A percentile compares a stretch with the other conserved stretches of the same genome.
Conservation (phyloP, 1,139 yeast species). For the Hemisphaericaspora lyxosophila region DNA sequence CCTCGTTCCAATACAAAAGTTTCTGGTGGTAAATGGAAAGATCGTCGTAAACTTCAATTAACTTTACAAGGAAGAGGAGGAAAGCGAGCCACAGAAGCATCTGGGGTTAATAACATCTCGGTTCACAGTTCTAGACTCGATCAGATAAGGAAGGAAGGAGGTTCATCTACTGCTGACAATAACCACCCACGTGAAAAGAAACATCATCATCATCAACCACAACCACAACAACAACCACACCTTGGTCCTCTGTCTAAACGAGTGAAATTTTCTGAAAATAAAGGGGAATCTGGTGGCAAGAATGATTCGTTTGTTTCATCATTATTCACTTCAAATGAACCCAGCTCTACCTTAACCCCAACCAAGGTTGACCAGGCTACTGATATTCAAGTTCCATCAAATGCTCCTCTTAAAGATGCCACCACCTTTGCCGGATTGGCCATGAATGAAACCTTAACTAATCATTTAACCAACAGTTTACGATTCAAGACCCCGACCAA, state of each 20-base stretch:
- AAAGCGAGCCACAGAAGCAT: slow-evolving; percentile 24
- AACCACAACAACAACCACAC: slow-evolving; percentile 1
- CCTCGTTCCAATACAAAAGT: slow-evolving; percentile 37
- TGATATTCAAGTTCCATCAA: slow-evolving; percentile 55
- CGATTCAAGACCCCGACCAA: slow-evolving; percentile 73
- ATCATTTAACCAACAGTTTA: slow-evolving; percentile 59
- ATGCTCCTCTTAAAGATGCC: slow-evolving; percentile 77
- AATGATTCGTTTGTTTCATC: slow-evolving; percentile 75
- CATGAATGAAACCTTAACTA: slow-evolving; percentile 51
- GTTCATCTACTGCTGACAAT: slow-evolving; percentile 2
- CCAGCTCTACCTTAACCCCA: slow-evolving; percentile 28
- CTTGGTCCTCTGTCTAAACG: slow-evolving; percentile 24
- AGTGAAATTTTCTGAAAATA: slow-evolving; percentile 37
- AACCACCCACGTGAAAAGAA: slow-evolving; percentile 9
- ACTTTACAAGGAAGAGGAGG: slow-evolving; percentile 43
- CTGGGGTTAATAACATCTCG: slow-evolving; percentile 40
- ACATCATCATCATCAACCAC: too few species aligned
- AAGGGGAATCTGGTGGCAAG: slow-evolving; percentile 52
- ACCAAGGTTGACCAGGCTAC: slow-evolving; percentile 18
- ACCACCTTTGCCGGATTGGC: slow-evolving; percentile 74
- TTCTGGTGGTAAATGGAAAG: slow-evolving; percentile 79
- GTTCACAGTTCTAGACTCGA: slow-evolving; percentile 24
- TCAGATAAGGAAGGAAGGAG: slow-evolving; percentile 4
- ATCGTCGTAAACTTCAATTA: slow-evolving; percentile 61
- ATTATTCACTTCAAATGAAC: slow-evolving; percentile 73